These are phyloP conservation scores for Apiotrichum sp. DNA, from an alignment of 1,284 basidiomycete species.

Conservation along the genomic window DNA sequence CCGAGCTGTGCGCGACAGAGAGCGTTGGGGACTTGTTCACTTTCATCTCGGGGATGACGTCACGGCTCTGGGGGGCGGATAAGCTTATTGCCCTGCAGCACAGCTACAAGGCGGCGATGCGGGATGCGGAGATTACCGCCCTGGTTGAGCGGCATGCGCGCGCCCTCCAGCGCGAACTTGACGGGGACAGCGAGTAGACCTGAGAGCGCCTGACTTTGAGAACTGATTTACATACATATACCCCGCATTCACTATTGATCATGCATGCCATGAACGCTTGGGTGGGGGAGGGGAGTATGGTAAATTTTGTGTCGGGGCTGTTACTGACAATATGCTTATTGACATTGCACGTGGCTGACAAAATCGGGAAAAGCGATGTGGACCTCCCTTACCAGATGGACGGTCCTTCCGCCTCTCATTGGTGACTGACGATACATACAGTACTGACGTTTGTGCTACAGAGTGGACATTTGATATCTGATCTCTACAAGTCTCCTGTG, in stretches of 20 bases:
- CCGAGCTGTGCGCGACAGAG: slow-evolving; percentile 71
- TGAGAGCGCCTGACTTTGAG: not conserved
- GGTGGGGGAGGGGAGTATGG: too few species aligned
- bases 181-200: slow-evolving; percentile 3
- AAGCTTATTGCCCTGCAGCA: slow-evolving; percentile 62
- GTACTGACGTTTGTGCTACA: too few species aligned
- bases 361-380: too few species aligned
- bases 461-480: too few species aligned
- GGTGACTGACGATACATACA: too few species aligned
- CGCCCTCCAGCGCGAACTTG: slow-evolving; percentile 26
- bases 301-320: too few species aligned
- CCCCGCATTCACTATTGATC: not conserved
- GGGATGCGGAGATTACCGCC: slow-evolving; percentile 61
- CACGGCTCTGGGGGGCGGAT: slow-evolving; percentile 86
- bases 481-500: too few species aligned
- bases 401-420: too few species aligned
- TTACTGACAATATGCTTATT: too few species aligned
- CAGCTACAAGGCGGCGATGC: slow-evolving; percentile 31
- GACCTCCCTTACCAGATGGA: too few species aligned
- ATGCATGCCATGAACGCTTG: not conserved
- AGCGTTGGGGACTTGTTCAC: slow-evolving; percentile 82
- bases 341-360: too few species aligned
- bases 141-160: slow-evolving; percentile 56
- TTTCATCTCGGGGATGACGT: slow-evolving; percentile 75
- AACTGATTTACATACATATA: not conserved